Base-by-base conservation (phyloP, 257 asterid genomes). In the Solanum lycopersicoides region DNA sequence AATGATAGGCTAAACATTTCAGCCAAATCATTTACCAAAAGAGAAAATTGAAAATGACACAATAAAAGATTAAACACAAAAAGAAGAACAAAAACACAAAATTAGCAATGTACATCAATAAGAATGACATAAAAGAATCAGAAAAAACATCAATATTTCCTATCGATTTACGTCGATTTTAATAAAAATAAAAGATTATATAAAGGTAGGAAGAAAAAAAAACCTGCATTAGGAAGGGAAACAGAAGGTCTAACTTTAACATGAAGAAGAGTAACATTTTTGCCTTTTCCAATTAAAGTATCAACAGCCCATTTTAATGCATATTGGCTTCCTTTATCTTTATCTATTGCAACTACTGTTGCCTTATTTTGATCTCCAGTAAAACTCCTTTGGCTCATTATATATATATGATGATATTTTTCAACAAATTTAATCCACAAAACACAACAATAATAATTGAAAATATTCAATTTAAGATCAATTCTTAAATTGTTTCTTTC, bases 241-340 rank as follows among this genome's bases (percentile, higher is more conserved):
- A 93, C 79, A 71, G 93, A 65, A 66, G 82, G 68, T 86, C 86
- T 93, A 86, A 80, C 91, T 71, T 90, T 92, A 90, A 97, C 96
- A 87, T 97, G 98, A 89, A 97, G 89, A 87, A 97, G 95, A 39
- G 97, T 92, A 65, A 96, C 95, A 88, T 23, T 73, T 93, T 95
- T 93, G 89, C 96, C 98, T 88, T 91, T 96, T 88, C 91, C 91
- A 87, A 95, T 89, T 87, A 96, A 93, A 92, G 92, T 53, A 65
- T 97, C 99, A 50, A 92, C 93, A n/a, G 99, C 98, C 99, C 99
- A 97, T 96, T 95, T 97, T 91, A 97, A 84, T 25, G 99, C 99
- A 92, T 89, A 90, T 89, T 96, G 99, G 96, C 99, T 97, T 25
- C 93, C 95, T 92, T 97, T 97, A 84, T 96, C 98, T 87, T 94